A percentile compares a stretch with the other conserved stretches of the same genome.
phyloP scores from a whole-genome alignment of 495 filamentous ascomycete species.

The Trichoderma reesei region DNA sequence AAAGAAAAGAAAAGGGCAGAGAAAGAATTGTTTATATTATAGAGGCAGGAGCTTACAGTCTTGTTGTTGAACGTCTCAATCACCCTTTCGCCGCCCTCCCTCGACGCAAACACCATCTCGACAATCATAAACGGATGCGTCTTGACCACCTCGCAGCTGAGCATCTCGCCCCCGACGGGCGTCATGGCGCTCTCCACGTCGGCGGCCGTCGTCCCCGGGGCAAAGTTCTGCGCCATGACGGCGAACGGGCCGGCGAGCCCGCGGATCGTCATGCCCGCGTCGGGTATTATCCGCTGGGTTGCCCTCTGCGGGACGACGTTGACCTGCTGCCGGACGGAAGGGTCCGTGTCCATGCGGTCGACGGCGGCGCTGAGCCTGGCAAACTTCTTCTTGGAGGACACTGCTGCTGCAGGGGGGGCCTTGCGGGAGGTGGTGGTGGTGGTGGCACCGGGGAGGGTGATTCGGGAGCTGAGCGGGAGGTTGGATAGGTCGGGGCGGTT shows the following conservation, averaged over 20 bases:
- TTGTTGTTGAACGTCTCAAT: slow-evolving; percentile 82
- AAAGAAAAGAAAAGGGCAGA: not conserved
- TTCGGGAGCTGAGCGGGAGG: slow-evolving; percentile 29
- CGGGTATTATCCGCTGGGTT: slow-evolving; percentile 26
- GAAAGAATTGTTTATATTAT: not conserved
- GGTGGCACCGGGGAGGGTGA: slow-evolving; percentile 28
- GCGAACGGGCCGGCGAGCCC: slow-evolving; percentile 72
- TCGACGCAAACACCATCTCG: slow-evolving; percentile 73
- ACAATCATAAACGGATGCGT: slow-evolving; percentile 70
- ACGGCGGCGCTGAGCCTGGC: slow-evolving; percentile 13
- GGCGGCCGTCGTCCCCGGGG: slow-evolving; percentile 82
- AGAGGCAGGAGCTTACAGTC: slow-evolving; percentile 44
- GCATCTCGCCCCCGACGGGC: slow-evolving; percentile 58
- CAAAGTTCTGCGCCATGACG: slow-evolving; percentile 85
- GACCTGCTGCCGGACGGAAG: slow-evolving; percentile 21
- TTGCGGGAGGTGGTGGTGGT: slow-evolving; percentile 7
- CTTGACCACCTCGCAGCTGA: slow-evolving; percentile 61
- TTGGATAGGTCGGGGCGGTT: slow-evolving; percentile 20
- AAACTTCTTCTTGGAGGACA: slow-evolving; percentile 16
- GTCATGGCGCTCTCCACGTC: slow-evolving; percentile 86
- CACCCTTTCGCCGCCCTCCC: slow-evolving; percentile 65
- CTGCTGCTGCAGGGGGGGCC: not conserved
- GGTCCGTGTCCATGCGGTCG: slow-evolving; percentile 13
- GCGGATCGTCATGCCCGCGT: slow-evolving; percentile 60
- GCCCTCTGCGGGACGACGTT: slow-evolving; percentile 15